Evolutionary conservation across 129 eudicot genomes (phyloP), one percentile per base, ranked within the genome.

Genomic region (Lactuca sativa): DNA sequence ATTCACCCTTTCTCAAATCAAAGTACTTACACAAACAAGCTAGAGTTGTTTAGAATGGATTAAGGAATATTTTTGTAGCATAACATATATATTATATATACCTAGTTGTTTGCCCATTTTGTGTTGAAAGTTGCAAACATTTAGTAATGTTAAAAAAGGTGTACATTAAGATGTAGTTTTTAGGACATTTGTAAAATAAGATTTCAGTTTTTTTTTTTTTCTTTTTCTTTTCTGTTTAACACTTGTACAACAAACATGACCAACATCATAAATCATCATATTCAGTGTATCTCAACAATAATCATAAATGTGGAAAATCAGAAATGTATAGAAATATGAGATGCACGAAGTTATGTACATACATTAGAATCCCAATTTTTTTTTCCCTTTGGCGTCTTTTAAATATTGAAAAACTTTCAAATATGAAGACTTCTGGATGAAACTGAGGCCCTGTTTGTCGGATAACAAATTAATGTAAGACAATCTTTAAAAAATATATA

Each of bases 391-490:
- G 52, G 52, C 52, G 12, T 54, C 76, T 74, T 47, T 47, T 3
- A 1, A 48, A 52, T 72, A 32, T 37, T 59, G 16, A 16, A 3
- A 17, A 17, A 18, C 59, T 25, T 68, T 61, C 61, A 77, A 14
- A 76, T 76, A 4, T 41, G 82, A 67, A 83, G 70, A 76, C 82
- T 82, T 85, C 86, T 74, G 43, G 83, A 90, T 67, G 84, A 81
- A 71, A 77, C 81, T 62, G 90, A 84, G 37, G 89, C 89, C 97
- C 97, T 87, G 81, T 58, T 65, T 34, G 7, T 62, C 36, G 10
- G 15, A 59, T 40, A 14, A 40, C 34, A 43, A 55, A 73, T 17
- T 18, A 40, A 55, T 25, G 13, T 58, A 55, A 53, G 16, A 58
- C 58, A 40, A 54, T 63, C 40, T 10, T 34, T 4, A 56, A 71